Evolutionary conservation across 2,329 filamentous ascomycete species (phyloP).

Genomic region (Ophiocordyceps camponoti-leonardi): DNA sequence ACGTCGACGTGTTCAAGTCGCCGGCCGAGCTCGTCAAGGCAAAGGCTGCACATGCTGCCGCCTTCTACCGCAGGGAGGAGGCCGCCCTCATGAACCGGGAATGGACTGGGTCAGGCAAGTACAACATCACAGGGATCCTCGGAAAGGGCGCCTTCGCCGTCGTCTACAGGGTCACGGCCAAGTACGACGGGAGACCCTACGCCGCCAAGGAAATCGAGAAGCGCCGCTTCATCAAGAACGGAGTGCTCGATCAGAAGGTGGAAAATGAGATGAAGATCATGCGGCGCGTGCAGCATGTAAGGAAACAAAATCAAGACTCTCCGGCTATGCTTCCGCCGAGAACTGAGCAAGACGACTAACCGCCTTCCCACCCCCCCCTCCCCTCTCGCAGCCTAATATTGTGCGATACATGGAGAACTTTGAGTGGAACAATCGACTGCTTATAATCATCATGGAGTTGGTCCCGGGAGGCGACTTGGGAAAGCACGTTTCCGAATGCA

Average conservation of each 20-base stretch:
- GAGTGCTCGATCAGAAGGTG: constrained; percentile 73
- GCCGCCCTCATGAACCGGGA: constrained; percentile 27
- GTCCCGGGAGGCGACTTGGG: constrained; percentile 71
- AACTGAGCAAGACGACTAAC: constrained; percentile 1
- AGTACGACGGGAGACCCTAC: constrained; percentile 65
- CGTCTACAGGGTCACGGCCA: constrained; percentile 79
- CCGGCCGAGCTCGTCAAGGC: constrained; percentile 5
- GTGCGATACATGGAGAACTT: constrained; percentile 83
- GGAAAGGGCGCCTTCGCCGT: constrained; percentile 92
- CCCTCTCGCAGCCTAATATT: constrained; percentile 50
- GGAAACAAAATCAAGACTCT: constrained; percentile 18
- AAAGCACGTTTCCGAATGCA: constrained; percentile 45
- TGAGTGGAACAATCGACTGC: constrained; percentile 63
- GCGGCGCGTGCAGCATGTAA: constrained; percentile 65
- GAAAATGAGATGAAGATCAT: constrained; percentile 98
- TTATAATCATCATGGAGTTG: constrained; percentile 97
- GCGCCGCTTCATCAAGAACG: constrained; percentile 82
- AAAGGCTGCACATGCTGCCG: constrained; percentile 2
- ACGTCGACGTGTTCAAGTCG: constrained; percentile 18
- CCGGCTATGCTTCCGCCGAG: neutral
- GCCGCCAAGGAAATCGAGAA: constrained; percentile 95
- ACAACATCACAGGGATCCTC: constrained; percentile 67
- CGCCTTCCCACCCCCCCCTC: constrained; percentile 1
- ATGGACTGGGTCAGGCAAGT: constrained; percentile 73
- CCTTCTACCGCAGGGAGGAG: constrained; percentile 10